Evolutionary conservation across 2,329 filamentous ascomycete genomes (phyloP), one percentile per base, ranked within the genome.

Genomic region (Pyrenochaeta sp.): DNA sequence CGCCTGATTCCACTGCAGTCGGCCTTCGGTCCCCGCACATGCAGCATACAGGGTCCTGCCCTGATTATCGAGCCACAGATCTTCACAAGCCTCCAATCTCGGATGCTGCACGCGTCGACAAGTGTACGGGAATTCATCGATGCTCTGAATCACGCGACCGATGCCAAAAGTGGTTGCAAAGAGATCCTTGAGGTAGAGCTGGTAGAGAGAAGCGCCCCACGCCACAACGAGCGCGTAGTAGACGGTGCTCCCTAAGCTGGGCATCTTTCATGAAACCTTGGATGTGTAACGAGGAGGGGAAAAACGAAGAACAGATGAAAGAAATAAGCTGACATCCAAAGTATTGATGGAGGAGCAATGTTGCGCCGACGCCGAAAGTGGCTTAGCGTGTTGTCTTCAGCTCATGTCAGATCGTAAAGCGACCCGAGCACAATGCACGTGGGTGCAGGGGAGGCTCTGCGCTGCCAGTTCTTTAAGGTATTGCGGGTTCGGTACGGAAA

Each of bases 21-120:
- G 55, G 7, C 49, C 39, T 27, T 53, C 32, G 0, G 66, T 67
- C 3, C 67, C 67, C 4, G 66, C 58, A 54, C 70, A 73, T 7
- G 67, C 70, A 10, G 68, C 70, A 54, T 73, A 73, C 15, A 73
- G 10, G 1, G 61, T 54, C 14, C 69, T 53, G 4, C 49, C 61
- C 17, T 67, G 47, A 43, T 67, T 51, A 39, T 73, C 69, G 6
- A 73, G 57, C 68, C 70, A 73, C 2, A 73, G 36, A 35, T 73
- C 69, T 49, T 72, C 70, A 39, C 69, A 72, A 4, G 58, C 69
- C 37, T 71, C 63, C 14, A 73, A 45, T 3, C 57, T 56, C 9
- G 67, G 58, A 50, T 72, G 60, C 21, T 57, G 48, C 4, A 72
- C 35, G 14, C 64, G 60, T 10, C 62, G 54, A 41, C 69, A 72